These are phyloP conservation scores for Chaetomidium leptoderma DNA, from an alignment of 495 filamentous ascomycete genomes.

Conservation along the genomic window DNA sequence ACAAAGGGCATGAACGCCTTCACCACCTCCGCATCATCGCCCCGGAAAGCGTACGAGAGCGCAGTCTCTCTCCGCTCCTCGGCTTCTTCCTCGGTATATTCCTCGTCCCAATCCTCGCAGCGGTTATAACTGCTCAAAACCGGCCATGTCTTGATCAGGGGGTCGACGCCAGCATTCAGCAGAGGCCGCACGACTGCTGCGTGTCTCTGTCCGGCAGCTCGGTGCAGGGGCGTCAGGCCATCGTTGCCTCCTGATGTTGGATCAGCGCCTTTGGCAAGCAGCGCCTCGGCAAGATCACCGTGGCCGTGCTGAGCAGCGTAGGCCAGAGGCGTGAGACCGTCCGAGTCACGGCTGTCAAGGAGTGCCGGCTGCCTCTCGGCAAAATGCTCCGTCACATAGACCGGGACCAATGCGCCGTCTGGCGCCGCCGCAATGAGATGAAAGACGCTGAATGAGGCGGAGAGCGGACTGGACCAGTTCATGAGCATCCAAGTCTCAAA, in stretches of 20 bases:
- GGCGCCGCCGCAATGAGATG: background rate
- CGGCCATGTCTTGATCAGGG: slow-evolving; percentile 25
- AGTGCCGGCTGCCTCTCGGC: background rate
- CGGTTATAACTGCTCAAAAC: background rate
- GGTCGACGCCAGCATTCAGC: slow-evolving; percentile 29
- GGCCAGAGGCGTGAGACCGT: slow-evolving; percentile 26
- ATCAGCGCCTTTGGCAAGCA: slow-evolving; percentile 22
- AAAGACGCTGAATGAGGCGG: background rate
- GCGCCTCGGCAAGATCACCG: slow-evolving; percentile 16
- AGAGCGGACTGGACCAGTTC: background rate
- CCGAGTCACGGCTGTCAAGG: background rate
- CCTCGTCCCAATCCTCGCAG: background rate
- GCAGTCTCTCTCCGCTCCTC: slow-evolving; percentile 15
- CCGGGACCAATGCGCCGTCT: background rate
- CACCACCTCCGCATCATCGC: background rate
- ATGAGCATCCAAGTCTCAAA: slow-evolving; percentile 1
- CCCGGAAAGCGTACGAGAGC: slow-evolving; percentile 8
- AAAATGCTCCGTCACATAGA: slow-evolving; percentile 4
- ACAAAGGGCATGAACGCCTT: slow-evolving; percentile 5
- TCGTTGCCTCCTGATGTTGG: slow-evolving; percentile 11
- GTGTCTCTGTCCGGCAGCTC: slow-evolving; percentile 18
- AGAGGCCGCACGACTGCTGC: slow-evolving; percentile 19
- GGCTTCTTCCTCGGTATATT: slow-evolving; percentile 6
- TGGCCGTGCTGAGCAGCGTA: slow-evolving; percentile 25
- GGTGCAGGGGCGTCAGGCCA: slow-evolving; percentile 28